These are phyloP conservation scores for Pyrrhoderma noxium DNA, from an alignment of 1,284 basidiomycete species.

Conservation along the genomic window DNA sequence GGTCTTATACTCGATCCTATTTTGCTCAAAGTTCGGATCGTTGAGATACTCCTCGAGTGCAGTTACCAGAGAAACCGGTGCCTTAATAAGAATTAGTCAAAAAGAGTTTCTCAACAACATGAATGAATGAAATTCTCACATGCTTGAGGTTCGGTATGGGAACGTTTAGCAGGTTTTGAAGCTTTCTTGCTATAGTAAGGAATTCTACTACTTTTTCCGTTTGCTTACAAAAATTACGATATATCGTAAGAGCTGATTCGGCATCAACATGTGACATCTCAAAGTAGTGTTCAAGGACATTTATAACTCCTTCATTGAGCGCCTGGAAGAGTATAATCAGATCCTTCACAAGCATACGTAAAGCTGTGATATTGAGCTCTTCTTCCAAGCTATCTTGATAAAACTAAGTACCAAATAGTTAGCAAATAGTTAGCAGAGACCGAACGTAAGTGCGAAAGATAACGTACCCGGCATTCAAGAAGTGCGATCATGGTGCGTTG, in stretches of 20 bases:
- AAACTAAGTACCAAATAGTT: too few species aligned
- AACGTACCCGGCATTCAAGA: conserved; percentile 77
- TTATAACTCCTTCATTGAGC: conserved; percentile 97
- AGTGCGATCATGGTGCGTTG: conserved; percentile 86
- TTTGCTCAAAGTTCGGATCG: conserved; percentile 94
- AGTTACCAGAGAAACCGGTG: conserved; percentile 87
- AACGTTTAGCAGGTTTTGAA: conserved; percentile 89
- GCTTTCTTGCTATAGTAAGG: conserved; percentile 85
- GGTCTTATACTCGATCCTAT: conserved; percentile 85
- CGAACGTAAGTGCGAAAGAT: too few species aligned
- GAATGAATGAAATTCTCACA: conserved; percentile 38
- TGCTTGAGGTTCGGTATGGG: conserved; percentile 93
- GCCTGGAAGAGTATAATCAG: conserved; percentile 93
- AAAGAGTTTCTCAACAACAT: background rate
- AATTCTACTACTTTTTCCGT: conserved; percentile 94
- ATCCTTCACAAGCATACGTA: conserved; percentile 96
- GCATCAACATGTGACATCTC: conserved; percentile 97
- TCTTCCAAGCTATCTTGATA: conserved; percentile 92
- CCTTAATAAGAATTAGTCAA: conserved; percentile 38
- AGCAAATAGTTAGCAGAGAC: too few species aligned
- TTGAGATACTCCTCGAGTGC: conserved; percentile 94
- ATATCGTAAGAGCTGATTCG: conserved; percentile 77
- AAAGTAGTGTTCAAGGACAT: conserved; percentile 96
- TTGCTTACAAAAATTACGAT: conserved; percentile 92
- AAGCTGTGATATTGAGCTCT: conserved; percentile 82